Evolutionary conservation across 306 rosid species (phyloP).

Genomic region (Gillenia trifoliata): DNA sequence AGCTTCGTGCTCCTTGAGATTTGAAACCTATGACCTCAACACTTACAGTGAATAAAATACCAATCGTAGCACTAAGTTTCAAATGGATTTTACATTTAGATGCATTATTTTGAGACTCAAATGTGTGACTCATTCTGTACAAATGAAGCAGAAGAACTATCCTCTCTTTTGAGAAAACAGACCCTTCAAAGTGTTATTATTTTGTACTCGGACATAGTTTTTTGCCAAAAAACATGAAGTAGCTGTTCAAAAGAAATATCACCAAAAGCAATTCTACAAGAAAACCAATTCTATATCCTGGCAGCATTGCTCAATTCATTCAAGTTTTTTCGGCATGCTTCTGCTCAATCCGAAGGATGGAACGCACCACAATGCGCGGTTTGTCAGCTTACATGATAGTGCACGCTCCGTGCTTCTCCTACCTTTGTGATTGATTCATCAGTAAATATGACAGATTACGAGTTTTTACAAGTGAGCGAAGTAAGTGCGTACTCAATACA

Average conservation of each 20-base stretch:
- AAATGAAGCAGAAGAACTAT: background rate
- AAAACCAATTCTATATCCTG: background rate
- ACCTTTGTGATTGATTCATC: slow-evolving; percentile 13
- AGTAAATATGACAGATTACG: background rate
- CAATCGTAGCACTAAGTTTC: background rate
- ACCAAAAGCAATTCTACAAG: background rate
- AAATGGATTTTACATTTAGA: background rate
- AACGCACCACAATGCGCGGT: background rate
- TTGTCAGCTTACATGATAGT: slow-evolving; percentile 46
- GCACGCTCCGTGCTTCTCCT: slow-evolving; percentile 64
- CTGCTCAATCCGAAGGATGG: background rate
- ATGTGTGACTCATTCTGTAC: background rate
- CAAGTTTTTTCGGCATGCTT: background rate
- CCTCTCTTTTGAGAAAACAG: background rate
- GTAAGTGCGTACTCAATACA: background rate
- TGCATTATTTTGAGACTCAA: background rate
- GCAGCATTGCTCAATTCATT: background rate
- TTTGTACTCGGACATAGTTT: background rate
- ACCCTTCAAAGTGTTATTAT: background rate
- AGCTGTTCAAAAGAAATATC: background rate
- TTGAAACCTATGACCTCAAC: too few relatives aligned
- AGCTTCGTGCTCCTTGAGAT: too few relatives aligned
- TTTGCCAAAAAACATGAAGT: background rate
- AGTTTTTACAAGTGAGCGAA: background rate
- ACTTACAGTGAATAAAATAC: too few relatives aligned